Base-by-base conservation (phyloP, 495 filamentous ascomycete species). In the Aspergillus carlsbadensis region DNA sequence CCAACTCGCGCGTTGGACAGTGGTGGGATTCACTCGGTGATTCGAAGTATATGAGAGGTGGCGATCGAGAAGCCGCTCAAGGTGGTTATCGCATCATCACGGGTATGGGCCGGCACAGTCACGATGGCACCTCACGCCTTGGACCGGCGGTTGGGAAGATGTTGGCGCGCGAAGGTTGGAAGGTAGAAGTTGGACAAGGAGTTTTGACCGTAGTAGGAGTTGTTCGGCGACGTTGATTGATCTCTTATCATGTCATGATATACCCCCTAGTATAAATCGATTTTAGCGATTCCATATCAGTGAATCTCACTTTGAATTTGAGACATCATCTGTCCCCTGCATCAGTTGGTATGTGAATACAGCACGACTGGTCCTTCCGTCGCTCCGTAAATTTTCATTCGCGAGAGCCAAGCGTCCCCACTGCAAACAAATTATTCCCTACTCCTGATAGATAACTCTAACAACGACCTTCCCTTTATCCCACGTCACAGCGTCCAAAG, bases 21-120 rank as follows among this genome's bases (percentile, higher is more conserved):
- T 98, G 94, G 94, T 98, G 93, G 94, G 78, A 85, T 10, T 73
- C 74, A 3, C 74, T 90, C 10, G 87, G 86, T 2, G 85, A 88
- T 53, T 62, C 73, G 21, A 78, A 76, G 57, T 70, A 78, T 51
- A 68, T 80, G 24, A 72, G 69, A n/a, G 76, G 72, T 18, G 71
- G 33, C 4, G 35, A 72, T 54, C 70, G 76, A 53, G 66, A 78
- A 40, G 64, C 67, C 54, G 52, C 58, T 45, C 61, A 80, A 64
- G 56, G 69, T 57, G 76, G 81, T 34, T 89, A 87, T 60, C 81
- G 79, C 36, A 87, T 98, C 21, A 78, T 98, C 21, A 96, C 91
- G 0, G 94, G 94, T 2, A 46, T 84, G 5, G 94, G 94, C 5
- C 73, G 75, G 31, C 94, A 98, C 65, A 91, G 84, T 46, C 80